phyloP scores from a whole-genome alignment of 768 basidiomycete genomes.

The Cyathus striatus region DNA sequence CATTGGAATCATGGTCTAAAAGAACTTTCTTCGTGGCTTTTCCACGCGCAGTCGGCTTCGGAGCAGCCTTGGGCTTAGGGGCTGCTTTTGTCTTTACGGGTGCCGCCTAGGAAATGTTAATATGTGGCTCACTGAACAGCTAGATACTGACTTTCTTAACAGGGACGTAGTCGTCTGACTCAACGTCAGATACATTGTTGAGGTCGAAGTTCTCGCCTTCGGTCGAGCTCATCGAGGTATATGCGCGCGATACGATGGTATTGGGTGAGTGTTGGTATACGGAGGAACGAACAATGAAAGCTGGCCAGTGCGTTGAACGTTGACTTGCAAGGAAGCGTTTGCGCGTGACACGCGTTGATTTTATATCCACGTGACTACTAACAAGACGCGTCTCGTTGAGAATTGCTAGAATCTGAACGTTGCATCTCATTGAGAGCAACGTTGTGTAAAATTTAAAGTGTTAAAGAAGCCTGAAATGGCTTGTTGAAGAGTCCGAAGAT shows the following conservation, averaged over 20 bases:
- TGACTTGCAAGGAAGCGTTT: no score
- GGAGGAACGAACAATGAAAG: neutral
- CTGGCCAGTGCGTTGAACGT: neutral
- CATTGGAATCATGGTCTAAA: constrained; percentile 61
- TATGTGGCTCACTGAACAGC: neutral
- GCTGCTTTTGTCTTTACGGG: constrained; percentile 28
- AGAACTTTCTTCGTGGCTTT: constrained; percentile 65
- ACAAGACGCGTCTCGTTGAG: no score
- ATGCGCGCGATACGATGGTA: neutral
- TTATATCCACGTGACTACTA: no score
- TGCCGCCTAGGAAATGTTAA: constrained; percentile 11
- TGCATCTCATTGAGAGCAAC: no score
- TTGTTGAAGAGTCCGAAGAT: no score
- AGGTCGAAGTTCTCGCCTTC: constrained; percentile 67
- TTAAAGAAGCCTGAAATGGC: no score
- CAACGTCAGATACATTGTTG: constrained; percentile 52
- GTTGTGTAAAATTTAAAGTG: no score
- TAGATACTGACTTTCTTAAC: constrained; percentile 47
- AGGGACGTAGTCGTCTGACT: constrained; percentile 66
- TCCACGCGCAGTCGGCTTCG: constrained; percentile 41
- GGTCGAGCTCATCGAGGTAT: constrained; percentile 60
- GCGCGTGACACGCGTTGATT: neutral
- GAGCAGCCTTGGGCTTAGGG: constrained; percentile 34
- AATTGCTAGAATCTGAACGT: no score
- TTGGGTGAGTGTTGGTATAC: neutral